Percentiles rank a stretch among this genome's conserved stretches.
These are phyloP conservation scores for Lasiosphaeriaceae sp. DNA, from an alignment of 495 filamentous ascomycete genomes.

Conservation along the genomic window DNA sequence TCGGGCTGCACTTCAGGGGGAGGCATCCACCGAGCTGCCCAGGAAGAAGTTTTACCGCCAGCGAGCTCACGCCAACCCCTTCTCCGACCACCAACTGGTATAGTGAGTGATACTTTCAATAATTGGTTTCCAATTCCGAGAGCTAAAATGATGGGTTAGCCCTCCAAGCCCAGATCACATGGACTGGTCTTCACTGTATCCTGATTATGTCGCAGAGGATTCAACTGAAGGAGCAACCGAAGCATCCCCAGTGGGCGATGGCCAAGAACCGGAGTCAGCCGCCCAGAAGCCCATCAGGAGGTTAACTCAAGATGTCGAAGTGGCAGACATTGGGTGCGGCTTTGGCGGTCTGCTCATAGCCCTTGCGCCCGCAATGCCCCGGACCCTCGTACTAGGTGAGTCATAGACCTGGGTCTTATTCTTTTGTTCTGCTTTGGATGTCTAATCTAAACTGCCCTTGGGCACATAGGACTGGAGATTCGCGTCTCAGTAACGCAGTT, in stretches of 20 bases:
- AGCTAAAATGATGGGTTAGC: constrained; percentile 39
- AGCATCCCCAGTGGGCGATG: constrained; percentile 23
- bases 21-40: constrained; percentile 50
- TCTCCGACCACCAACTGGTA: constrained; percentile 82
- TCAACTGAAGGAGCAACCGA: constrained; percentile 19
- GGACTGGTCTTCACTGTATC: constrained; percentile 87
- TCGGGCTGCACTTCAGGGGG: constrained; percentile 37
- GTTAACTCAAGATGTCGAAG: constrained; percentile 67
- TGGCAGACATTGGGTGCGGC: constrained; percentile 97
- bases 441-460: neutral
- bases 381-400: constrained; percentile 75
- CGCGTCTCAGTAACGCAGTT: constrained; percentile 83
- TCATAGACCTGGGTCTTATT: neutral
- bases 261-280: constrained; percentile 24
- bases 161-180: constrained; percentile 77
- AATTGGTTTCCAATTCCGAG: neutral
- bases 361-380: constrained; percentile 73
- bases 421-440: neutral
- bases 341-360: constrained; percentile 90
- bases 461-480: constrained; percentile 70
- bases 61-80: constrained; percentile 94
- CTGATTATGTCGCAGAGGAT: constrained; percentile 52
- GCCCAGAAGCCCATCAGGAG: constrained; percentile 26
- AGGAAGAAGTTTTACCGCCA: constrained; percentile 95
- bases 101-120: constrained; percentile 56